Evolutionary conservation across 2,329 filamentous ascomycete genomes (phyloP), one percentile per base, ranked within the genome.

Genomic region (Thielaviopsis cerberus): DNA sequence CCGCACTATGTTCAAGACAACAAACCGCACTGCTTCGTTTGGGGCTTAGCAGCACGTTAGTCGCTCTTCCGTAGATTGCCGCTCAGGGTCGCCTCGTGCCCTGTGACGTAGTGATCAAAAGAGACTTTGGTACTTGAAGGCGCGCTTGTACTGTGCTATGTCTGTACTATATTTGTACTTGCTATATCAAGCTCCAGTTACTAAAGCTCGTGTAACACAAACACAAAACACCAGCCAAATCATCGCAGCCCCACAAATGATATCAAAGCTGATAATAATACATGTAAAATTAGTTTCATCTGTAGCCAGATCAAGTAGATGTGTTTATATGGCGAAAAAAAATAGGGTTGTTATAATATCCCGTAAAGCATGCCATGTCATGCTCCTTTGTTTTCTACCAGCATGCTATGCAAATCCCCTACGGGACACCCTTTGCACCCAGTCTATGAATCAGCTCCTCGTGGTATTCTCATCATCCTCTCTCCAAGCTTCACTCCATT

Each of bases 401-500:
- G 23, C 52, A 58, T 30, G 17, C 34, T 53, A 52, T 26, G 30
- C 48, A 8, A 48, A 20, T 54, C 7, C 54, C 54, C 37, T 17
- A 45, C 37, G 53, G 48, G 34, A 45, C 53, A 45, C 17, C 53
- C 34, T 55, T 55, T 37, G 34, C 53, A 37, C 37, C 37, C 37
- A n/a, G 37, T 55, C 54, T 51, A 55, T 55, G 37, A 55, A 50
- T 51, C 26, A n/a, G n/a, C 37, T 20, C 17, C 37, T 45, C 37
- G 20, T 45, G 37, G 37, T 45, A 45, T 45, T 45, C 37, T 45
- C 37, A 20, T 45, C 37, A 45, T 45, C 37, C 37, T 45, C 37
- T n/a, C 37, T 20, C 37, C 37, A n/a, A 4, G 4, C 17, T 4
- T 20, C n/a, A 1, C 63, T 62, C 61, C 61, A 45, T 59, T 63